Percentiles rank a stretch among this genome's conserved stretches.
phyloP scores from a whole-genome alignment of 2,329 filamentous ascomycete species.

The Stagonosporopsis chrysanthemi region DNA sequence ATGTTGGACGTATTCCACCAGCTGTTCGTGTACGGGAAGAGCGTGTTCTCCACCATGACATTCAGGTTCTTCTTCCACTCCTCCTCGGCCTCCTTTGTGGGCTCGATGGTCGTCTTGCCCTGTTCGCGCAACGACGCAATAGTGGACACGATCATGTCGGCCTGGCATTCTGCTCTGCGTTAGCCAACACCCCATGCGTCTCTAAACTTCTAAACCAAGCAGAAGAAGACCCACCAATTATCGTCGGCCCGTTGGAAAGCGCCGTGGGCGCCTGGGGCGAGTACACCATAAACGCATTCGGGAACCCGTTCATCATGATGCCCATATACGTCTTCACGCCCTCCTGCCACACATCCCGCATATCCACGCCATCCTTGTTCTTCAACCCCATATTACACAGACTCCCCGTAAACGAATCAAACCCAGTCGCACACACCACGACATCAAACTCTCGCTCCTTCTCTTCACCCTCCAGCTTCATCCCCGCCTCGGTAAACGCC shows the following conservation, averaged over 20 bases:
- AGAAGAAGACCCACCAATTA: constrained; percentile 32
- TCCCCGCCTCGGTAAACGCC: constrained; percentile 57
- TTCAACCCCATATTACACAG: constrained; percentile 45
- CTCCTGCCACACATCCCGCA: constrained; percentile 50
- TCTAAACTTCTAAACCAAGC: background rate
- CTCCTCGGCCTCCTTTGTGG: constrained; percentile 49
- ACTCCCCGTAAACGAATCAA: constrained; percentile 51
- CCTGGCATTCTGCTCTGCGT: constrained; percentile 44
- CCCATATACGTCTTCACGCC: constrained; percentile 51
- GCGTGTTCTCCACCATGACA: constrained; percentile 40
- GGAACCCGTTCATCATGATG: constrained; percentile 48
- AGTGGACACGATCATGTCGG: constrained; percentile 50
- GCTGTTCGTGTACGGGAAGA: constrained; percentile 47
- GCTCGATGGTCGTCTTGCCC: constrained; percentile 44
- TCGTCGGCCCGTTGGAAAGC: constrained; percentile 54
- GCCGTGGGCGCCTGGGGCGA: constrained; percentile 55
- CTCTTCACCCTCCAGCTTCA: constrained; percentile 58
- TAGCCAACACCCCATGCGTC: background rate
- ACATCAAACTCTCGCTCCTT: constrained; percentile 61
- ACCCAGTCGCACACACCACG: constrained; percentile 58
- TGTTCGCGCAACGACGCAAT: constrained; percentile 43
- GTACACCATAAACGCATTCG: constrained; percentile 53
- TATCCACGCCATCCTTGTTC: constrained; percentile 41
- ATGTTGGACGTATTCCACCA: constrained; percentile 55
- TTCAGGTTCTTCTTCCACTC: constrained; percentile 50